Conservation (phyloP, 176 grass and related monocot genomes). For the Elaeis guineensis region DNA sequence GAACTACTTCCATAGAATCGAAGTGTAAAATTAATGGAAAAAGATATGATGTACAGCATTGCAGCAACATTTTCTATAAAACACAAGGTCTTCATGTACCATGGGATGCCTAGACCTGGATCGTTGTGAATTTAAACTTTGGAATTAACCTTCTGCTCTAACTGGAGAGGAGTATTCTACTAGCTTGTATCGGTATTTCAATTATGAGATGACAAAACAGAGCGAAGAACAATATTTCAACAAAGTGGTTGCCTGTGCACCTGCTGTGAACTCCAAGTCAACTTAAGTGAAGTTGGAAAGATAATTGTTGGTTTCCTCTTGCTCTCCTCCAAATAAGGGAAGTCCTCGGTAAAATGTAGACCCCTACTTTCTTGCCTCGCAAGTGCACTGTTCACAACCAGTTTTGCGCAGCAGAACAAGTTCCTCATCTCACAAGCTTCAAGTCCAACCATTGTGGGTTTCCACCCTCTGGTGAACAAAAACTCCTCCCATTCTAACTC, state of each 20-base stretch:
- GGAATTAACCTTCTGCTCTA: no score
- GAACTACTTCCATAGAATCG: no score
- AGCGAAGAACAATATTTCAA: background rate
- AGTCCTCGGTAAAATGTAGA: slow-evolving; percentile 93
- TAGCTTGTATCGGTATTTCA: no score
- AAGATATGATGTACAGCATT: no score
- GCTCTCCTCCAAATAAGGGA: slow-evolving; percentile 85
- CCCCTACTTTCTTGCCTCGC: slow-evolving; percentile 78
- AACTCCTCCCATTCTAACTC: slow-evolving; percentile 82
- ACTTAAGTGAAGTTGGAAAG: slow-evolving; percentile 54
- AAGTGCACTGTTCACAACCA: slow-evolving; percentile 78
- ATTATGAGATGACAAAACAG: no score
- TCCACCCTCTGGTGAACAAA: slow-evolving; percentile 70
- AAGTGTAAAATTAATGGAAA: no score
- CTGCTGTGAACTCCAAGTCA: slow-evolving; percentile 87
- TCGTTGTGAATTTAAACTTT: no score
- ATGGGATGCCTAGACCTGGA: no score
- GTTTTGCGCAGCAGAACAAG: slow-evolving; percentile 78
- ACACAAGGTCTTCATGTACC: no score
- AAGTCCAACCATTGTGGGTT: slow-evolving; percentile 61
- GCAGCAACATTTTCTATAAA: no score
- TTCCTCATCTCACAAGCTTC: slow-evolving; percentile 90
- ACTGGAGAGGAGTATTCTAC: no score
- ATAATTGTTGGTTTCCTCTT: slow-evolving; percentile 91
- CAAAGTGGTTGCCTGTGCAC: slow-evolving; percentile 70